phyloP scores from a whole-genome alignment of 2,329 filamentous ascomycete species.

The Fusarium luffae region DNA sequence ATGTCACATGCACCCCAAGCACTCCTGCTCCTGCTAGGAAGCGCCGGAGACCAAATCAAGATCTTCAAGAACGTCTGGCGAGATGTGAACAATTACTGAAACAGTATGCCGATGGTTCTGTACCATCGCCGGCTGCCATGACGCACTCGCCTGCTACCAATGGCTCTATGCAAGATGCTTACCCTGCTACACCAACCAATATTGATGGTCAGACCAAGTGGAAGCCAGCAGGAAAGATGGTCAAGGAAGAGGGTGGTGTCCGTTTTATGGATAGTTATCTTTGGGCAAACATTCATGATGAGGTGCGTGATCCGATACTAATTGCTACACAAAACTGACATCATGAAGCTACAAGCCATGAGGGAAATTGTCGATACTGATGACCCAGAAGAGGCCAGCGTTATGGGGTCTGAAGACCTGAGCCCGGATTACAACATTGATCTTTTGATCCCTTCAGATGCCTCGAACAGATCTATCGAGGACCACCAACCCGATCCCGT shows the following conservation, averaged over 20 bases:
- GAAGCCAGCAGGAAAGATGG: slow-evolving; percentile 63
- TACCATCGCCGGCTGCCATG: slow-evolving; percentile 40
- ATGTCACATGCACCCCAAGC: slow-evolving; percentile 68
- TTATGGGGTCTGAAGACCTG: slow-evolving; percentile 60
- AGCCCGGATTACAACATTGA: slow-evolving; percentile 65
- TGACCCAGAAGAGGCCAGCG: slow-evolving; percentile 60
- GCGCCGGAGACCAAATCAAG: slow-evolving; percentile 68
- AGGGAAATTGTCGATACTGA: slow-evolving; percentile 66
- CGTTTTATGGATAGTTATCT: slow-evolving; percentile 69
- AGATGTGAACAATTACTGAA: slow-evolving; percentile 69
- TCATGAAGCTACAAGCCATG: slow-evolving; percentile 66
- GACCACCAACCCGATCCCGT: slow-evolving; percentile 72
- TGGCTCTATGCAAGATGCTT: slow-evolving; percentile 42
- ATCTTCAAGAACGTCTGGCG: slow-evolving; percentile 69
- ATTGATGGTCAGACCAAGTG: slow-evolving; percentile 52
- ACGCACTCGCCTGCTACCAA: slow-evolving; percentile 36
- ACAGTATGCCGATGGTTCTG: slow-evolving; percentile 61
- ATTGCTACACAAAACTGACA: slow-evolving; percentile 8
- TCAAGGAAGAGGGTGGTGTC: slow-evolving; percentile 65
- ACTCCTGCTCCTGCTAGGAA: slow-evolving; percentile 70
- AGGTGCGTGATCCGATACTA: slow-evolving; percentile 53
- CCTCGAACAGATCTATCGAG: slow-evolving; percentile 54
- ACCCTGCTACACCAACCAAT: slow-evolving; percentile 43
- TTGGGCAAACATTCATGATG: slow-evolving; percentile 65
- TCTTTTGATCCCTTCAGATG: slow-evolving; percentile 59